Base-by-base conservation (phyloP, 441 rosid species). In the Euphorbia corollata region DNA sequence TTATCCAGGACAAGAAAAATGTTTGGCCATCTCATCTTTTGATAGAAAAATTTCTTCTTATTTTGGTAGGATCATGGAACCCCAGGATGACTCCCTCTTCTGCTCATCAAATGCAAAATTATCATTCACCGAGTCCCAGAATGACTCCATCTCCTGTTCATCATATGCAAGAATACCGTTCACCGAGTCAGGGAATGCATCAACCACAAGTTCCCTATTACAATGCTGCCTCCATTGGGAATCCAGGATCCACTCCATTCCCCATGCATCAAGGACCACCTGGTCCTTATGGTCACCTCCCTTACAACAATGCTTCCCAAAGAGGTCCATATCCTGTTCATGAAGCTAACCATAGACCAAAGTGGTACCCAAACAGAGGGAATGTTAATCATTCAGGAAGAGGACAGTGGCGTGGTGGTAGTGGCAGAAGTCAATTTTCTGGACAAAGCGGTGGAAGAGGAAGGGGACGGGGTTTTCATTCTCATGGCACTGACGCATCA, bases 381-480 rank as follows among this genome's bases (percentile, higher is more conserved):
- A 59, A 63, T 65, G 76, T 51, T 27, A 27, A 27, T 74, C 10
- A 71, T 72, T 59, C 81, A 23, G 88, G 84, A 72, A 76, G 90
- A 71, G 82, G 86, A 63, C 75, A 80, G 72, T 59, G 74, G 50
- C 68, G 79, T 78, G 63, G 67, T 30, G 79, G 82, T 3, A 59
- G 79, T 27, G 67, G 74, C 56, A 68, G 59, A 59, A 76, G 65
- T 69, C 75, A 79, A 53, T 74, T 73, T 63, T 70, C 61, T 62
- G 81, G 85, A n/a, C 62, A 67, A 45, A 64, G 74, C 60, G 82
- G 81, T 27, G 80, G 87, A 68, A 78, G 87, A 73, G 83, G 84
- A 20, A 69, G 23, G 73, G 83, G 84, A 18, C 73, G 30, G 59
- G 80, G 76, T 63, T 70, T 39, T 67, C 75, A 19, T 72, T 66